Evolutionary conservation across 257 asterid genomes (phyloP).

Genomic region (Leptodermis oblonga): DNA sequence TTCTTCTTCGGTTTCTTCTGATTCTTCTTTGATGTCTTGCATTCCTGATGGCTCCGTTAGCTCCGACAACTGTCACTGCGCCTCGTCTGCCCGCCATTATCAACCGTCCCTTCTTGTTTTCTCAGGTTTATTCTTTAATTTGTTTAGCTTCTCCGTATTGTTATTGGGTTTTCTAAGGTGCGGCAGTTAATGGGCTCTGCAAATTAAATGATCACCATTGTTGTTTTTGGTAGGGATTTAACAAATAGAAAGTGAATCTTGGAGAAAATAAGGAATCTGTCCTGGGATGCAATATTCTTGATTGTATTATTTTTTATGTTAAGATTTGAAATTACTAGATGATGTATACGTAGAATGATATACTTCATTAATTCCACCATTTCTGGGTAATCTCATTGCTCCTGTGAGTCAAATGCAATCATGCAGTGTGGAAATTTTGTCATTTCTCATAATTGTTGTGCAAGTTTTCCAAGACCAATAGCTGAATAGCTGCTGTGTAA

Average conservation of each 20-base stretch:
- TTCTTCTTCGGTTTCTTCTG: slow-evolving; percentile 13
- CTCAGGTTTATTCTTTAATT: slow-evolving; percentile 49
- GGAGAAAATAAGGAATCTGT: neutral
- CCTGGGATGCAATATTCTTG: neutral
- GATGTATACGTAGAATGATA: neutral
- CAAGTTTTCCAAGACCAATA: neutral
- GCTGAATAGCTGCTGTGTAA: neutral
- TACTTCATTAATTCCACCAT: neutral
- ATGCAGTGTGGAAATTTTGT: neutral
- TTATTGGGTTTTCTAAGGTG: neutral
- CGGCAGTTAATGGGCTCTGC: neutral
- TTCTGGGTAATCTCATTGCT: neutral
- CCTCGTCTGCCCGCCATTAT: slow-evolving; percentile 17
- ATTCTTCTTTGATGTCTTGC: slow-evolving; percentile 12
- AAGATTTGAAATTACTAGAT: neutral
- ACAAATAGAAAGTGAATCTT: neutral
- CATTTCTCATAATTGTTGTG: neutral
- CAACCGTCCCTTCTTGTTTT: slow-evolving; percentile 81
- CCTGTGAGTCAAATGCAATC: neutral
- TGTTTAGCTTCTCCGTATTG: neutral
- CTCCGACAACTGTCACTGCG: neutral
- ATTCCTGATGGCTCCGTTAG: neutral
- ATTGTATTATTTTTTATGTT: neutral
- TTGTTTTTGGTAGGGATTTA: neutral
- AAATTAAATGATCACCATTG: no score